Evolutionary conservation across 1,284 basidiomycete genomes (phyloP).

Genomic region (Ganoderma resinaceum): DNA sequence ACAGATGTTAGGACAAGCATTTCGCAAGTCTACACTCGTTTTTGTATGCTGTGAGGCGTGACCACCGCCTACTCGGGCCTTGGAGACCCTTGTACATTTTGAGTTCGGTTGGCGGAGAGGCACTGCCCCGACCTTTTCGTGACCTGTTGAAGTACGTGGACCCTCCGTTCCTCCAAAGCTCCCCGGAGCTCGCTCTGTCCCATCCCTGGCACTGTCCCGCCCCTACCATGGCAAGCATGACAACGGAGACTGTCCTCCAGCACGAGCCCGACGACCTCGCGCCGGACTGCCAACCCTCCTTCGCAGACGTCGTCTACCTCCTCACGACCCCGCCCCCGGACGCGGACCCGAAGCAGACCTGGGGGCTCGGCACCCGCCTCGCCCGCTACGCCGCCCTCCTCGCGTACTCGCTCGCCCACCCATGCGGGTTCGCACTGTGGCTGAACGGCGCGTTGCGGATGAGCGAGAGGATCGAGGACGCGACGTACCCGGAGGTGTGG

Average conservation of each 20-base stretch:
- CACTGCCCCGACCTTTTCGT: not conserved
- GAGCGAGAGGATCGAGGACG: not conserved
- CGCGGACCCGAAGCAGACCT: not conserved
- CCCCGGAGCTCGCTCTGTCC: not conserved
- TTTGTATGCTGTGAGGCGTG: too few relatives aligned
- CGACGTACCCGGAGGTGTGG: not conserved
- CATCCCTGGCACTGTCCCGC: not conserved
- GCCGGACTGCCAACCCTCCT: not conserved
- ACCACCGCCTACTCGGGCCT: not conserved
- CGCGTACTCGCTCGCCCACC: slow-evolving; percentile 16
- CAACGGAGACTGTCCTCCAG: not conserved
- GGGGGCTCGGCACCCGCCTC: not conserved
- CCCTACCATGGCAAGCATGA: not conserved
- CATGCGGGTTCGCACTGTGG: slow-evolving; percentile 4
- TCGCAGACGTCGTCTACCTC: slow-evolving; percentile 13
- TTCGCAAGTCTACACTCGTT: too few relatives aligned
- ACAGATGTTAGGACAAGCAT: too few relatives aligned
- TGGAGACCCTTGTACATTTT: not conserved
- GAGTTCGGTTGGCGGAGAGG: not conserved
- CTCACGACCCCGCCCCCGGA: not conserved
- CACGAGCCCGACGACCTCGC: not conserved
- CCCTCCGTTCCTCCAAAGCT: not conserved
- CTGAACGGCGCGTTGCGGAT: not conserved
- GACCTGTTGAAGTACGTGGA: not conserved
- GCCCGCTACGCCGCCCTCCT: slow-evolving; percentile 13